Conservation (phyloP, 805 yeast genomes). For the Saturnispora sekii region DNA sequence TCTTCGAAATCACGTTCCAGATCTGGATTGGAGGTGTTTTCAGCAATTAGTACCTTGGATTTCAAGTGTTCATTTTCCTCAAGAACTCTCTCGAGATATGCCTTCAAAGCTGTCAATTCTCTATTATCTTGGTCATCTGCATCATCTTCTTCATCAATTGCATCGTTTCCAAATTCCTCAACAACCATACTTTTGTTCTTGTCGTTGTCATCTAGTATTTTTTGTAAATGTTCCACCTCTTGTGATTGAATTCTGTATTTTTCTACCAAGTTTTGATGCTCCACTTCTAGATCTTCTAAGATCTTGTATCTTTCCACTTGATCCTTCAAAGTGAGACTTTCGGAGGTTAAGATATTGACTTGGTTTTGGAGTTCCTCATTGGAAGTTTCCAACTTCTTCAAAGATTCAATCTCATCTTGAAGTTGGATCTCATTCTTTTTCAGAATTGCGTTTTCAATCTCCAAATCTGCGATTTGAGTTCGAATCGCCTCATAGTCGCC, state of each 20-base stretch:
- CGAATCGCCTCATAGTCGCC: background rate
- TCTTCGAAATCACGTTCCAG: background rate
- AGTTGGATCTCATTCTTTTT: background rate
- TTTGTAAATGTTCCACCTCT: slow-evolving; percentile 8
- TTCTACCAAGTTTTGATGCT: slow-evolving; percentile 2
- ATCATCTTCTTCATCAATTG: slow-evolving; percentile 9
- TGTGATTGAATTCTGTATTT: slow-evolving; percentile 4
- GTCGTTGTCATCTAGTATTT: slow-evolving; percentile 8
- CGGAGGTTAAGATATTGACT: slow-evolving; percentile 4
- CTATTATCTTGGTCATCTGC: slow-evolving; percentile 10
- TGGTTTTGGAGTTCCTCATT: slow-evolving; percentile 5
- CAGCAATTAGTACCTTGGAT: background rate
- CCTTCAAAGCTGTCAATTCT: slow-evolving; percentile 11
- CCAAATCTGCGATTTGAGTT: slow-evolving; percentile 2
- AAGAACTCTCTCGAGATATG: slow-evolving; percentile 12
- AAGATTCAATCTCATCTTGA: background rate
- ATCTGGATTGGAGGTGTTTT: background rate
- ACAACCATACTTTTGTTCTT: slow-evolving; percentile 10
- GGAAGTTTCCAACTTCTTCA: background rate
- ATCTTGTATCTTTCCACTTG: slow-evolving; percentile 3
- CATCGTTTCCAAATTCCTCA: slow-evolving; percentile 1
- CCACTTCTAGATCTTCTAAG: slow-evolving; percentile 9
- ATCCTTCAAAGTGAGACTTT: background rate
- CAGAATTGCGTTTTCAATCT: slow-evolving; percentile 8
- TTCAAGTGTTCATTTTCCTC: slow-evolving; percentile 12